phyloP scores from a whole-genome alignment of 768 basidiomycete species.

The Leccinum olivaceopallidum region DNA sequence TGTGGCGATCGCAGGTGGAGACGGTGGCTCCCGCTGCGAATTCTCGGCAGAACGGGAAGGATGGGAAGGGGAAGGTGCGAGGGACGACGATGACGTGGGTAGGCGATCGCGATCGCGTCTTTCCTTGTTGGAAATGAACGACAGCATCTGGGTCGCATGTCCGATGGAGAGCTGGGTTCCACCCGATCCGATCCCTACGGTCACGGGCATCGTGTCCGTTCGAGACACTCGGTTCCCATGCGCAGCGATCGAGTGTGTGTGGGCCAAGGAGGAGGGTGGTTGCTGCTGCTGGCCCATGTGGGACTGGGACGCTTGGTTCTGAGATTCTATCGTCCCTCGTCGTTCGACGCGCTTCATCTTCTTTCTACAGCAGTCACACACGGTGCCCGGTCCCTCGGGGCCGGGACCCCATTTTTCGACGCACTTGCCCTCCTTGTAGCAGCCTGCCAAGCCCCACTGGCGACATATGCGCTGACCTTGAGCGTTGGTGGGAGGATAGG shows the following conservation, averaged over 20 bases:
- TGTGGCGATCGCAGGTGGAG: conserved; percentile 35
- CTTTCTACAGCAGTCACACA: conserved; percentile 84
- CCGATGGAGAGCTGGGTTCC: conserved; percentile 27
- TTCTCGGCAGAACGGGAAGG: conserved; percentile 12
- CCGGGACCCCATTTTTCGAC: conserved; percentile 90
- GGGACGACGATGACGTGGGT: conserved; percentile 25
- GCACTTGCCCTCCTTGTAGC: conserved; percentile 84
- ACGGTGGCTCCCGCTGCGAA: conserved; percentile 32
- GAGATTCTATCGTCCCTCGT: conserved; percentile 60
- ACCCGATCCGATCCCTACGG: conserved; percentile 26
- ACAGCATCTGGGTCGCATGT: conserved; percentile 22
- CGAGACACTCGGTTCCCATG: conserved; percentile 27
- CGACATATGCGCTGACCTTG: conserved; percentile 76
- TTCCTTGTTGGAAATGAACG: conserved; percentile 26
- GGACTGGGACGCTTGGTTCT: conserved; percentile 23
- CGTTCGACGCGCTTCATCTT: conserved; percentile 86
- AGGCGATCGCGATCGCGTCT: conserved; percentile 28
- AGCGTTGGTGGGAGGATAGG: conserved; percentile 43
- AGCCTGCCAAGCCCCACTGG: conserved; percentile 69
- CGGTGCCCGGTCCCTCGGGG: conserved; percentile 80
- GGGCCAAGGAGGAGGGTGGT: conserved; percentile 8
- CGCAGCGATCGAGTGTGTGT: conserved; percentile 23
- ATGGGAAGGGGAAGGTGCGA: conserved; percentile 20
- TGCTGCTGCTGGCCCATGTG: conserved; percentile 14
- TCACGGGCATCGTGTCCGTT: conserved; percentile 35